These are phyloP conservation scores for Pleurotus salmoneostramineus DNA, from an alignment of 768 basidiomycete genomes.

Conservation along the genomic window DNA sequence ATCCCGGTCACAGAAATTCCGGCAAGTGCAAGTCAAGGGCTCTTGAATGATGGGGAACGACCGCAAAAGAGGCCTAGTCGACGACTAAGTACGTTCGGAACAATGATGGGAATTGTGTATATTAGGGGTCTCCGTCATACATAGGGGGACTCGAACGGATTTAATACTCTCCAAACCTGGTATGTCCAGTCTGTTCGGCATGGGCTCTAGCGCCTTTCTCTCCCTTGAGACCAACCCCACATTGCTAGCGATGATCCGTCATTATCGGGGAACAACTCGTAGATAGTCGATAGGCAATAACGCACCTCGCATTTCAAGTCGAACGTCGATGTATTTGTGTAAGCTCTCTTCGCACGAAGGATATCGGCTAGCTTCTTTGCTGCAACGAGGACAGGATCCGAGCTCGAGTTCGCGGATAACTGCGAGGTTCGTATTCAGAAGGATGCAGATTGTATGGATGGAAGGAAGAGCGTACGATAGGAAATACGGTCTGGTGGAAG, in stretches of 20 bases:
- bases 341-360: slow-evolving; percentile 76
- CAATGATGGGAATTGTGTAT: too few relatives aligned
- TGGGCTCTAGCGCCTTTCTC: slow-evolving; percentile 92
- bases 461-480: slow-evolving; percentile 37
- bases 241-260: slow-evolving; percentile 42
- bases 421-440: too few relatives aligned
- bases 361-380: slow-evolving; percentile 69
- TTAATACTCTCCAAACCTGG: slow-evolving; percentile 78
- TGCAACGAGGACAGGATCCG: slow-evolving; percentile 57
- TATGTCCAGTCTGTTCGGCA: slow-evolving; percentile 84
- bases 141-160: neutral
- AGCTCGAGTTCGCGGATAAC: slow-evolving; percentile 28
- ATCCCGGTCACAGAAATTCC: too few relatives aligned
- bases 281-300: slow-evolving; percentile 1
- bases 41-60: too few relatives aligned
- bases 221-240: slow-evolving; percentile 82
- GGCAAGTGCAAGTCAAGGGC: too few relatives aligned
- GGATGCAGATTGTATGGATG: neutral
- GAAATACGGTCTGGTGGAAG: slow-evolving; percentile 89
- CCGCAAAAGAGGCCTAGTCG: too few relatives aligned
- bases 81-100: too few relatives aligned
- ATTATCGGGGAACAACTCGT: too few relatives aligned
- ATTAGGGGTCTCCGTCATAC: too few relatives aligned
- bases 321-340: slow-evolving; percentile 89
- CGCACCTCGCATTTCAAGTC: slow-evolving; percentile 83